Evolutionary conservation across 352 stramenopile genomes (phyloP).

Genomic region (Phytopythium oedochilum): DNA sequence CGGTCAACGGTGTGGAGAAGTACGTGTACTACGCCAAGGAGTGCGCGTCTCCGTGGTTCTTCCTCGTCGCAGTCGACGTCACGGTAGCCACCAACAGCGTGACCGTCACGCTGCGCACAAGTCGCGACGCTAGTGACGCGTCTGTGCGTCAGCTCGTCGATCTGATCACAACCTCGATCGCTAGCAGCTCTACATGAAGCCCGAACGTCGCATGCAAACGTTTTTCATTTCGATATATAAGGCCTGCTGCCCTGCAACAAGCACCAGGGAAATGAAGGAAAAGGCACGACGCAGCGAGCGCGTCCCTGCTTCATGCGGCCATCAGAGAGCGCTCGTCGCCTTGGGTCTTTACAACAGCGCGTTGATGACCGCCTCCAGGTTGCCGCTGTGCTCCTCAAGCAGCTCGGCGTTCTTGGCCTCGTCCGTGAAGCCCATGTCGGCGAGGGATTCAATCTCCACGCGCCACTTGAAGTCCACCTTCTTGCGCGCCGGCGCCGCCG

Average conservation of each 20-base stretch:
- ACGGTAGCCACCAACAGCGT: constrained; percentile 28
- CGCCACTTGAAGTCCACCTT: constrained; percentile 46
- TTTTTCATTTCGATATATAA: background rate
- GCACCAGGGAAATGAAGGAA: background rate
- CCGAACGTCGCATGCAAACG: background rate
- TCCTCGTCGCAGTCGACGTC: constrained; percentile 50
- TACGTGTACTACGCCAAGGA: constrained; percentile 78
- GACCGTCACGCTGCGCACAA: constrained; percentile 38
- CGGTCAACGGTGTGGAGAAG: constrained; percentile 61
- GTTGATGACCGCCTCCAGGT: constrained; percentile 66
- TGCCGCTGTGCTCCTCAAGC: constrained; percentile 48
- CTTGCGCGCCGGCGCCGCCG: constrained; percentile 9
- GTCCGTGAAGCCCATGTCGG: constrained; percentile 72
- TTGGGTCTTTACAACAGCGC: constrained; percentile 21
- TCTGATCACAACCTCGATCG: constrained; percentile 16
- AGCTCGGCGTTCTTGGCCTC: constrained; percentile 46
- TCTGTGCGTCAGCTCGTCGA: constrained; percentile 43
- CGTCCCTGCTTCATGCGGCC: background rate
- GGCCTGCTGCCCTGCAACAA: background rate
- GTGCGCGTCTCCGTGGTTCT: constrained; percentile 33
- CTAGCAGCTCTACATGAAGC: constrained; percentile 2
- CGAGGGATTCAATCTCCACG: constrained; percentile 36
- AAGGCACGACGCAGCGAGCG: background rate
- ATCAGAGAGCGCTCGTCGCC: background rate
- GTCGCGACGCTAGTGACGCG: constrained; percentile 35